These are phyloP conservation scores for Phialocephala sp. DNA, from an alignment of 2,329 filamentous ascomycete species.

Conservation along the genomic window DNA sequence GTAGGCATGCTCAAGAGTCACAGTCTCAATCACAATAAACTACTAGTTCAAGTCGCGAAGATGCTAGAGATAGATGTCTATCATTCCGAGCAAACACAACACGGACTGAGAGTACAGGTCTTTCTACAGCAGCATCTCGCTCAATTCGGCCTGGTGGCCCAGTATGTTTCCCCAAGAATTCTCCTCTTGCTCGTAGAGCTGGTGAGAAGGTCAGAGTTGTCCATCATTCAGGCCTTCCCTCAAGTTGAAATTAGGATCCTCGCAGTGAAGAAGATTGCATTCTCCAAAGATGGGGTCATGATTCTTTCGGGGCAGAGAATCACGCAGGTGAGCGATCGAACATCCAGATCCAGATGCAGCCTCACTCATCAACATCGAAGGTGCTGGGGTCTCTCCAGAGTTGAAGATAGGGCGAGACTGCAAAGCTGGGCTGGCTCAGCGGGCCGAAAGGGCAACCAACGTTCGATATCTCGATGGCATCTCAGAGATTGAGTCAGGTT, in stretches of 20 bases:
- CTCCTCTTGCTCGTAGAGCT: background rate
- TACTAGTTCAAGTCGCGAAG: background rate
- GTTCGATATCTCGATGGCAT: conserved; percentile 2
- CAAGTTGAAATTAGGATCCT: conserved; percentile 3
- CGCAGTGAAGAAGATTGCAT: background rate
- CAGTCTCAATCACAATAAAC: background rate
- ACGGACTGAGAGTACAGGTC: background rate
- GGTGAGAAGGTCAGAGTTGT: background rate
- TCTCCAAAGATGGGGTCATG: background rate
- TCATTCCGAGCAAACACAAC: background rate
- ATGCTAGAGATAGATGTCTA: background rate
- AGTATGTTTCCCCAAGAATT: background rate
- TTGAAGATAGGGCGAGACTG: background rate
- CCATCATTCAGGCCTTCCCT: conserved; percentile 1
- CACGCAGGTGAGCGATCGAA: background rate
- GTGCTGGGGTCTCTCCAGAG: background rate
- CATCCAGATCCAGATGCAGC: background rate
- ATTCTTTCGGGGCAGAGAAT: background rate
- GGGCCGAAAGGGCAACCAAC: background rate
- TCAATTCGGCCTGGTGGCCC: background rate
- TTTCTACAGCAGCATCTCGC: background rate
- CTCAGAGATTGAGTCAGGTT: background rate
- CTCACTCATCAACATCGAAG: background rate
- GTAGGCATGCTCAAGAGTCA: background rate
- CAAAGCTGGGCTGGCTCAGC: conserved; percentile 1